Percentiles rank a stretch among this genome's conserved stretches.
phyloP scores from a whole-genome alignment of 768 basidiomycete genomes.

The Suillus luteus region DNA sequence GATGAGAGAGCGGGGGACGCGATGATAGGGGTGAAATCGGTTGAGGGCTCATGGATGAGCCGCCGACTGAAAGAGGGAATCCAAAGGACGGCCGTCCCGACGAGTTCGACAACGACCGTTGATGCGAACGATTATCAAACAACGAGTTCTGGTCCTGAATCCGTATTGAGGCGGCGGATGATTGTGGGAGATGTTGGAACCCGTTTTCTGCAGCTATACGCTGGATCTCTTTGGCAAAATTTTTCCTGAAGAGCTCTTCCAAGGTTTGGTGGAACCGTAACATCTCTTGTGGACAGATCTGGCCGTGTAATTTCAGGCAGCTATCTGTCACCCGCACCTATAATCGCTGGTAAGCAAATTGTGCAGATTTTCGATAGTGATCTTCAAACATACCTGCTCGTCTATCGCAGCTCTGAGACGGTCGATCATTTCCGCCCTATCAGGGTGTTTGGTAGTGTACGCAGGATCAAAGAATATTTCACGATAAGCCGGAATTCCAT shows the following conservation, averaged over 20 bases:
- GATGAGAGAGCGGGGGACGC: constrained; percentile 8
- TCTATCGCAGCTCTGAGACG: constrained; percentile 76
- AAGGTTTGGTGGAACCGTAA: constrained; percentile 90
- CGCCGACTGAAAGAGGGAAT: constrained; percentile 55
- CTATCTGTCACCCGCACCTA: constrained; percentile 81
- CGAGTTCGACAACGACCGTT: constrained; percentile 47
- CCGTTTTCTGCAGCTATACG: constrained; percentile 62
- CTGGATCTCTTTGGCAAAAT: constrained; percentile 81
- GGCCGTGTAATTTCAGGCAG: constrained; percentile 81
- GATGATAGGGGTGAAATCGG: constrained; percentile 44
- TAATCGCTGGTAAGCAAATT: constrained; percentile 8
- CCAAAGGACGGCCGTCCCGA: constrained; percentile 48
- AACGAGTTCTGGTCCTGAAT: constrained; percentile 50
- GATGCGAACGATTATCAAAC: constrained; percentile 48
- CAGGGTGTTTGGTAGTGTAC: constrained; percentile 68
- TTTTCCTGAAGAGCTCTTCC: constrained; percentile 81
- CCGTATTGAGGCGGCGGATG: constrained; percentile 35
- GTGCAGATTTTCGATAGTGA: background rate
- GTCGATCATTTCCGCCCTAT: constrained; percentile 69
- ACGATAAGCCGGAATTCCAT: constrained; percentile 77
- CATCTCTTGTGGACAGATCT: constrained; percentile 85
- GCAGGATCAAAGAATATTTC: constrained; percentile 72
- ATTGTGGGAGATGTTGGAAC: constrained; percentile 50
- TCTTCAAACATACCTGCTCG: constrained; percentile 60
- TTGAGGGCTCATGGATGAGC: constrained; percentile 46